Percentiles rank a stretch among this genome's conserved stretches.
phyloP scores from a whole-genome alignment of 495 filamentous ascomycete species.

The Letharia columbiana region DNA sequence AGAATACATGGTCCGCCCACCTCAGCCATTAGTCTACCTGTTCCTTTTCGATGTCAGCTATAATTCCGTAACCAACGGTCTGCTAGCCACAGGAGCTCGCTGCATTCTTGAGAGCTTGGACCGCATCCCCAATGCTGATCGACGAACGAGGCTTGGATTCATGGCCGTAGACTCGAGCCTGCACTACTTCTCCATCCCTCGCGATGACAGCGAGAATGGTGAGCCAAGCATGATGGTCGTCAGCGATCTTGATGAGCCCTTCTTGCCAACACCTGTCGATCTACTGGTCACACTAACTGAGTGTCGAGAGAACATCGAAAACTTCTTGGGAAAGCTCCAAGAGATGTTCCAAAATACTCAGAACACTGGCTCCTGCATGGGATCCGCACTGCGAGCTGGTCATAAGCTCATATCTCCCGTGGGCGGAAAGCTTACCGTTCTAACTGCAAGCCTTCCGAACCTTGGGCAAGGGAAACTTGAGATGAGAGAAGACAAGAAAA shows the following conservation, averaged over 20 bases:
- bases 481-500: conserved; percentile 93
- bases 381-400: conserved; percentile 80
- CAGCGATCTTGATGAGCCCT: conserved; percentile 93
- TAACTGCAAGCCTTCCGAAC: conserved; percentile 86
- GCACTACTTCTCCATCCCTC: conserved; percentile 90
- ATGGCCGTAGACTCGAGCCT: conserved; percentile 91
- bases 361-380: conserved; percentile 80
- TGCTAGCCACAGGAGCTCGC: conserved; percentile 88
- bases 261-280: conserved; percentile 87
- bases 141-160: conserved; percentile 85
- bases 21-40: conserved; percentile 93
- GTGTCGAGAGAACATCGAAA: conserved; percentile 81
- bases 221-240: conserved; percentile 90
- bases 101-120: conserved; percentile 94
- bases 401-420: conserved; percentile 91
- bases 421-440: conserved; percentile 87
- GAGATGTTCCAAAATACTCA: conserved; percentile 95
- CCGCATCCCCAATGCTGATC: conserved; percentile 92
- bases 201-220: conserved; percentile 71
- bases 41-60: conserved; percentile 98
- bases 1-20: conserved; percentile 98
- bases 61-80: conserved; percentile 78
- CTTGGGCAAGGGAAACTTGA: conserved; percentile 82
- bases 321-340: conserved; percentile 82
- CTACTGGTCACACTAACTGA: conserved; percentile 87